These are phyloP conservation scores for Ustanciosporium gigantosporum DNA, from an alignment of 1,284 basidiomycete species.

Conservation along the genomic window DNA sequence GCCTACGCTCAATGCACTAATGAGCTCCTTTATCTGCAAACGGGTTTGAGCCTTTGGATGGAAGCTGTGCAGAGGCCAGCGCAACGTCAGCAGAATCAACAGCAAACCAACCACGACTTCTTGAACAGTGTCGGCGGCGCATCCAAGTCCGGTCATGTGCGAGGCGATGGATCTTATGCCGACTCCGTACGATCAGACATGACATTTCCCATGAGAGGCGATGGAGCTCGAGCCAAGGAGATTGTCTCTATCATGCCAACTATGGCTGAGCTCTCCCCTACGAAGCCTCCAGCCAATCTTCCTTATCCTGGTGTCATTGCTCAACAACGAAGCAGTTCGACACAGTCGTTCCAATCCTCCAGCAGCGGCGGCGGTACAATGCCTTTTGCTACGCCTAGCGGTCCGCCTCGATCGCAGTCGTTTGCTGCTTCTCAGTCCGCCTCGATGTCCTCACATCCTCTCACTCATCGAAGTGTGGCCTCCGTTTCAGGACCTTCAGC, in stretches of 20 bases:
- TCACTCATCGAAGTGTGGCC: no score
- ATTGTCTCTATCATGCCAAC: conserved; percentile 32
- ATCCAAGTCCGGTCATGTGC: conserved; percentile 10
- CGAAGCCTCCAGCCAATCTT: conserved; percentile 19
- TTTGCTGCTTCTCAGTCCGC: no score
- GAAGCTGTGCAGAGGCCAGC: conserved; percentile 36
- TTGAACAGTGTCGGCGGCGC: conserved; percentile 14
- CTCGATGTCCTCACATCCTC: no score
- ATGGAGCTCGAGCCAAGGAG: conserved; percentile 53
- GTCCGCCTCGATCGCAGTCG: neutral
- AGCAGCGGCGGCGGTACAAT: neutral
- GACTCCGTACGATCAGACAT: conserved; percentile 50
- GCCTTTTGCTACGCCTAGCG: neutral
- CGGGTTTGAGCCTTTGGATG: conserved; percentile 48
- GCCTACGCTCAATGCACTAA: conserved; percentile 48
- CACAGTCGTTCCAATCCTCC: conserved; percentile 12
- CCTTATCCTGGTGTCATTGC: conserved; percentile 42
- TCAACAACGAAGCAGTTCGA: conserved; percentile 21
- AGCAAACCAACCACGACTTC: neutral
- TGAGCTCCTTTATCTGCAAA: conserved; percentile 37
- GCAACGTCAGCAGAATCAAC: conserved; percentile 28
- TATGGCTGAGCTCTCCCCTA: conserved; percentile 37
- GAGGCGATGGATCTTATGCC: conserved; percentile 42
- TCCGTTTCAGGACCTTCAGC: no score
- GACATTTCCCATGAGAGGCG: conserved; percentile 55